Evolutionary conservation across 106 monocot genomes (phyloP).

Genomic region (Dendrobium chrysotoxum): DNA sequence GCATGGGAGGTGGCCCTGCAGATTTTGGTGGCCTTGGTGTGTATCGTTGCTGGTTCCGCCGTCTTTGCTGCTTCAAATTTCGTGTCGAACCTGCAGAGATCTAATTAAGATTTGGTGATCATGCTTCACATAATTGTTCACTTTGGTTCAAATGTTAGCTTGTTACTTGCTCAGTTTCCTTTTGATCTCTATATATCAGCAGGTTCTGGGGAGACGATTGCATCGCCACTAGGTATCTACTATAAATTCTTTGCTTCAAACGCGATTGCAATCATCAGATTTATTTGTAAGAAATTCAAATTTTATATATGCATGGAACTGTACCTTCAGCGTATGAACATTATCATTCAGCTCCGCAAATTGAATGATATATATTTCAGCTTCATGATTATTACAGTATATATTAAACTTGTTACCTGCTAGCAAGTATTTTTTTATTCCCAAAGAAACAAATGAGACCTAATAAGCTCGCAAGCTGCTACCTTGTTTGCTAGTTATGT

Average conservation of each 20-base stretch:
- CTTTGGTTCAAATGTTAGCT: background rate
- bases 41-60: conserved; percentile 70
- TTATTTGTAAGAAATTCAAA: background rate
- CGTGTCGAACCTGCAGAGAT: conserved; percentile 66
- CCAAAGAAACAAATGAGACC: no score
- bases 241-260: background rate
- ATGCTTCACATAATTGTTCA: background rate
- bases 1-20: conserved; percentile 63
- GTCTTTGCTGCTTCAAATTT: conserved; percentile 85
- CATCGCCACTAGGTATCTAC: background rate
- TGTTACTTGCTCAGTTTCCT: background rate
- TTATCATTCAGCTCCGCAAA: background rate
- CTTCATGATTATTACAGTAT: background rate
- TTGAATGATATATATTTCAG: background rate
- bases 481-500: no score
- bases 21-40: conserved; percentile 39
- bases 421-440: no score
- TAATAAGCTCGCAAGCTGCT: no score
- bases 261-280: background rate
- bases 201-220: background rate
- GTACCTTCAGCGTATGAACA: background rate
- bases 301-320: background rate
- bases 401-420: background rate
- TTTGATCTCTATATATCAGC: background rate
- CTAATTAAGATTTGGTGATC: conserved; percentile 12